Evolutionary conservation across 768 basidiomycete genomes (phyloP), one percentile per base, ranked within the genome.

Genomic region (Tricholoma hemisulphureum): DNA sequence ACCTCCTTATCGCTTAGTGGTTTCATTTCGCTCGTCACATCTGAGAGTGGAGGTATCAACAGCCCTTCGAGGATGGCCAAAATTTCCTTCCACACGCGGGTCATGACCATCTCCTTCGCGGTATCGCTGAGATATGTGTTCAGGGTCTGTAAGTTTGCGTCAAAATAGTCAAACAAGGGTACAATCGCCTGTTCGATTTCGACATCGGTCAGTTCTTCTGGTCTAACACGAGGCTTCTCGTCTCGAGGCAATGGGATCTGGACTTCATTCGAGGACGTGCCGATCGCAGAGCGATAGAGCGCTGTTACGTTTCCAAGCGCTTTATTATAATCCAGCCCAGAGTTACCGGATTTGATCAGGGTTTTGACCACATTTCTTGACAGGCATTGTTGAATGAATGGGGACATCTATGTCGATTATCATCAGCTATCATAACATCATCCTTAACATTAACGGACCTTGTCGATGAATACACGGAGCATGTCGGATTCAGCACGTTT

Each of bases 391-490:
- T 87, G 88, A 62, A 98, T 88, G 69, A 95, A 88, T 0, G 96
- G 95, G 7, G 90, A 84, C 91, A 98, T 97, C 97, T 98, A 57
- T 0, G 23, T 28, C 16, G 13, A 35, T 28, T 4, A 23, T 39
- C 14, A 50, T 46, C 24, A 43, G 45, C 26, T 20, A 31, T 16
- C 24, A 23, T 35, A 34, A 29, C 51, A 16, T 32, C 29, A 45
- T 58, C 39, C 32, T 31, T 23, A 58, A 41, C 24, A 57, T 32
- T 8, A 35, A 64, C 77, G 49, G 55, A 93, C 96, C 85, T 99
- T 98, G 78, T 99, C 97, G 56, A 98, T 89, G 71, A 98, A 96
- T 32, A 91, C 91, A 10, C 95, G 82, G 53, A 95, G 83, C 96
- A 99, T 98, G 66, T 99, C 96, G 21, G 83, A 86, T 68, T 98